Percentiles rank a stretch among this genome's conserved stretches.
Conservation (phyloP, 225 moss, liverwort and hornwort genomes). For the Sphagnum contortum region DNA sequence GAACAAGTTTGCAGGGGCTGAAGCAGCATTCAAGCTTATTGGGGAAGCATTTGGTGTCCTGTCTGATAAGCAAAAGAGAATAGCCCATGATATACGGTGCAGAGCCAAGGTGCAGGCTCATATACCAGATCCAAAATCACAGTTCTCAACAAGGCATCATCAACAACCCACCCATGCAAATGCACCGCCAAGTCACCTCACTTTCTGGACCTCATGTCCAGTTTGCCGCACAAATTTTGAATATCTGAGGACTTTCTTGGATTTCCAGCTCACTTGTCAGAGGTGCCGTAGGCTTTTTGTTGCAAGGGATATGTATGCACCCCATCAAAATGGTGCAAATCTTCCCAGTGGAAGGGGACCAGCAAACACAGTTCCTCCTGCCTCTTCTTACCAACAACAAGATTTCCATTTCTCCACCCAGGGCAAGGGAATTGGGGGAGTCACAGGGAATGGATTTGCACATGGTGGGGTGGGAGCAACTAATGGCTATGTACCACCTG, state of each 20-base stretch:
- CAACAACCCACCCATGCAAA: constrained; percentile 3
- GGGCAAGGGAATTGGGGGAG: constrained; percentile 22
- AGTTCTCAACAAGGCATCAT: constrained; percentile 22
- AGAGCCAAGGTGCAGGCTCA: constrained; percentile 22
- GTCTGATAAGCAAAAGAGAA: constrained; percentile 61
- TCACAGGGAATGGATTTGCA: constrained; percentile 30
- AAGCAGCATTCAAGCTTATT: constrained; percentile 88
- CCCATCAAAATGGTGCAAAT: constrained; percentile 14
- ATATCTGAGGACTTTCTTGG: constrained; percentile 59
- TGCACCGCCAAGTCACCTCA: constrained; percentile 10
- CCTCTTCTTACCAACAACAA: constrained; percentile 7
- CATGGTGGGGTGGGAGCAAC: constrained; percentile 4
- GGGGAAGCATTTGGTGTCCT: constrained; percentile 79
- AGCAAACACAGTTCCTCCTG: constrained; percentile 26
- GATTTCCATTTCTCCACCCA: constrained; percentile 34
- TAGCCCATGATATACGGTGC: constrained; percentile 62
- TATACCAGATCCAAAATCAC: constrained; percentile 15
- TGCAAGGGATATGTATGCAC: constrained; percentile 53
- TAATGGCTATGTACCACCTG: too few relatives aligned
- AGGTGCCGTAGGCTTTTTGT: constrained; percentile 60
- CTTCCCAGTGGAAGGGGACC: constrained; percentile 10
- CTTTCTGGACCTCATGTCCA: constrained; percentile 87
- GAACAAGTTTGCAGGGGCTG: constrained; percentile 77
- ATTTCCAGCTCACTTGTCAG: constrained; percentile 59
- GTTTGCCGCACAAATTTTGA: constrained; percentile 76